Base-by-base conservation (phyloP, 2,329 filamentous ascomycete genomes). In the Onygenales sp. region DNA sequence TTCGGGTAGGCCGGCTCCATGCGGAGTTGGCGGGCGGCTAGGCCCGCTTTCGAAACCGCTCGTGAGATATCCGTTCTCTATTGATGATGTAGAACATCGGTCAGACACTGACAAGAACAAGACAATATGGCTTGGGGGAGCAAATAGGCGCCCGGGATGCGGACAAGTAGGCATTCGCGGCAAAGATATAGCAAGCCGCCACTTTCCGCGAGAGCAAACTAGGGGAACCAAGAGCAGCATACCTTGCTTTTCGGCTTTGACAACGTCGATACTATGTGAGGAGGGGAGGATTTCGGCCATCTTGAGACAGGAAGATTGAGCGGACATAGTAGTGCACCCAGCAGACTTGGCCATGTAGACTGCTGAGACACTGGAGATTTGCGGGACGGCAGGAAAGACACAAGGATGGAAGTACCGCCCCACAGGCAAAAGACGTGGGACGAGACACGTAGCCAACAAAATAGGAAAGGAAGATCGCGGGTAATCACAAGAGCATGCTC, bases 1-100 rank as follows among this genome's bases (percentile, higher is more conserved):
- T 59, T 72, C 63, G 1, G 87, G 87, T n/a, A 66, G 52, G 47
- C 65, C 60, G 52, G 59, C 57, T 43, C 66, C 62, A 54, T 63
- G 60, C 49, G 66, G 62, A 38, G 64, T 68, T 35, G 68, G 62
- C 38, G 65, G 64, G 48, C 65, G 62, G 55, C 58, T 60, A 44
- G 57, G 49, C 33, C 54, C 56, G 44, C 56, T 58, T 46, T 58
- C 58, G 39, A 55, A 55, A 32, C 55, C 54, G 35, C 51, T 54
- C 31, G 21, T 33, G 17, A 56, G 50, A 36, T 52, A 50, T 38
- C 56, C 52, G 43, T 54, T 54, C 41, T 53, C 51, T 35, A n/a
- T 17, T 41, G 27, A 35, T 43, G 35, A 51, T 51, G 46, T 43
- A 11, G 14, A 21, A 11, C 14, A 4, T 7, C 7, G 7, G 46